phyloP scores from a whole-genome alignment of 371 early-diverging fungal species.

The Mycotypha africana region DNA sequence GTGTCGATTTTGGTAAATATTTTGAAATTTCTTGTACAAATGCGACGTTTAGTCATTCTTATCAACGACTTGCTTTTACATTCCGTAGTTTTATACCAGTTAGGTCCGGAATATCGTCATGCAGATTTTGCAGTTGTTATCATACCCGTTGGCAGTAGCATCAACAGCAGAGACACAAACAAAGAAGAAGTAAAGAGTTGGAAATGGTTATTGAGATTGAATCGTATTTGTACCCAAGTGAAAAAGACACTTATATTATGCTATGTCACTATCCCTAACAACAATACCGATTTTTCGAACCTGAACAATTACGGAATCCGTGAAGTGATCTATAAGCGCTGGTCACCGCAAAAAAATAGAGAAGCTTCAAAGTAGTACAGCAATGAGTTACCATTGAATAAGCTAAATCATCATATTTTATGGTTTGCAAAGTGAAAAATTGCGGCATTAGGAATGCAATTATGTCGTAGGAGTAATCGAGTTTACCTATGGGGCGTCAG shows the following conservation, averaged over 20 bases:
- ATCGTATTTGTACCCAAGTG: constrained; percentile 59
- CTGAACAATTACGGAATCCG: constrained; percentile 29
- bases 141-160: constrained; percentile 19
- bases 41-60: constrained; percentile 15
- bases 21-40: constrained; percentile 8
- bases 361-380: too few relatives aligned
- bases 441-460: too few relatives aligned
- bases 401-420: too few relatives aligned
- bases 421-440: too few relatives aligned
- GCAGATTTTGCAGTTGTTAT: constrained; percentile 33
- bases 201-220: constrained; percentile 52
- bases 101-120: constrained; percentile 23
- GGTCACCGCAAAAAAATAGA: constrained; percentile 54
- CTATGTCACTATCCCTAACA: constrained; percentile 38
- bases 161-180: too few relatives aligned
- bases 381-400: too few relatives aligned
- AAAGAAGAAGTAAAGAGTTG: constrained; percentile 28
- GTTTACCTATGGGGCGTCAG: too few relatives aligned
- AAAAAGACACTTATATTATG: constrained; percentile 58
- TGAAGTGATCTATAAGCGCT: constrained; percentile 51
- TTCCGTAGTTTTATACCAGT: constrained; percentile 19
- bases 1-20: constrained; percentile 65
- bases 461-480: too few relatives aligned
- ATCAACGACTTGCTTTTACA: too few relatives aligned
- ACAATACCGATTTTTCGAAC: constrained; percentile 3